These are phyloP conservation scores for Sclerotinia subarctica DNA, from an alignment of 2,329 filamentous ascomycete species.

Conservation along the genomic window DNA sequence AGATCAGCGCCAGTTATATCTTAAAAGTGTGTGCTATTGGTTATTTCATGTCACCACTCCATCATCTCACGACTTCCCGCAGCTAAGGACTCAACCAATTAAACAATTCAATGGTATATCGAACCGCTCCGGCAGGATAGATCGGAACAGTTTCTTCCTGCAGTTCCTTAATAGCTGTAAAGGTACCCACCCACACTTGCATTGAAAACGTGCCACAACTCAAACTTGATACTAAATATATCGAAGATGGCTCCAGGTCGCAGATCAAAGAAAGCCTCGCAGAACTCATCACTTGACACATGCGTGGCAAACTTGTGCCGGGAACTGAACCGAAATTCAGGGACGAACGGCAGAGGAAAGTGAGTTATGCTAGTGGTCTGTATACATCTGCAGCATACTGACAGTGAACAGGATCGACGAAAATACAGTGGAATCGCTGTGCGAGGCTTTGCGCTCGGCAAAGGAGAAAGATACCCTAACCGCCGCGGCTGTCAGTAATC, in stretches of 20 bases:
- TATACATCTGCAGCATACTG: not conserved
- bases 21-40: not conserved
- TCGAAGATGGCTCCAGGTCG: constrained; percentile 12
- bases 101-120: not conserved
- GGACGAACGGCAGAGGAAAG: constrained; percentile 4
- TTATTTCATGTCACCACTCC: not conserved
- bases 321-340: not conserved
- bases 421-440: not conserved
- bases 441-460: constrained; percentile 5
- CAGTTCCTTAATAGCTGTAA: not conserved
- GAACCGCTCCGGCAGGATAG: not conserved
- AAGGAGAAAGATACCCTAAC: not conserved
- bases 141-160: not conserved
- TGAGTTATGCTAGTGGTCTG: not conserved
- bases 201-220: not conserved
- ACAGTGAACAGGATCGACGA: not conserved
- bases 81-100: not conserved
- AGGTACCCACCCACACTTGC: not conserved
- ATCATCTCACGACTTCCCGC: not conserved
- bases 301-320: not conserved
- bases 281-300: not conserved
- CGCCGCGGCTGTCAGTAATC: not conserved
- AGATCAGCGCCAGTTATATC: not conserved
- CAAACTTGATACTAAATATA: not conserved
- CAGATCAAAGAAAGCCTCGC: not conserved